A percentile compares a stretch with the other conserved stretches of the same genome.
Conservation (phyloP, 257 asterid genomes). For the Thymus mandschuricus region DNA sequence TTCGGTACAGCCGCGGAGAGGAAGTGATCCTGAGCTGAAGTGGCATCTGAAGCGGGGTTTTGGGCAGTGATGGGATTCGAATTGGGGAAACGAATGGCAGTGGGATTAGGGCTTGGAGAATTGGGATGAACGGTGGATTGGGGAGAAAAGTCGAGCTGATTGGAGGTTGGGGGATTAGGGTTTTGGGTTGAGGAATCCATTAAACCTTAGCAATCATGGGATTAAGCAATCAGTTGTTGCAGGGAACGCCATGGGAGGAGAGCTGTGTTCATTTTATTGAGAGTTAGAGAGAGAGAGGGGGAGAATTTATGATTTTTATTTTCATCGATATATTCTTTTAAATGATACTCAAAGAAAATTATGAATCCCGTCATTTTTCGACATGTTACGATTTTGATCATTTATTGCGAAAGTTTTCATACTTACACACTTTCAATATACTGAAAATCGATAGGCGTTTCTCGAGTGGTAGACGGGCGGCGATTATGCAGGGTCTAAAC, state of each 20-base stretch:
- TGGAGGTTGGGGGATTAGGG: constrained; percentile 45
- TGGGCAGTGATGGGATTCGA: constrained; percentile 34
- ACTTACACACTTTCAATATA: too few species aligned
- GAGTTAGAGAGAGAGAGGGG: too few species aligned
- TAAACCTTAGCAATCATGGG: constrained; percentile 19
- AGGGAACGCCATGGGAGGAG: not conserved
- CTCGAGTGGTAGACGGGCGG: too few species aligned
- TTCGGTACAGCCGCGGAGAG: constrained; percentile 60
- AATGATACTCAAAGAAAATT: too few species aligned
- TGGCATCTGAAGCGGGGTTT: constrained; percentile 35
- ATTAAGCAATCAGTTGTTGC: constrained; percentile 17
- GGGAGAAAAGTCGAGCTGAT: constrained; percentile 49
- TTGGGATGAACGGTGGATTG: constrained; percentile 58
- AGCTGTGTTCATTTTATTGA: not conserved
- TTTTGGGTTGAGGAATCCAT: constrained; percentile 61
- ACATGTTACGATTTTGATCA: too few species aligned
- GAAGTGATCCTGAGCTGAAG: constrained; percentile 42
- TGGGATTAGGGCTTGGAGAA: constrained; percentile 36
- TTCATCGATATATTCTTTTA: too few species aligned
- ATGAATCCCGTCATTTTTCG: too few species aligned
- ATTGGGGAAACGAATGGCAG: constrained; percentile 35
- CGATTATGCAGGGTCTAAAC: too few species aligned
- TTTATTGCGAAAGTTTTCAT: too few species aligned
- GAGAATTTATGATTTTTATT: too few species aligned
- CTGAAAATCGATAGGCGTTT: too few species aligned